Percentiles rank a stretch among this genome's conserved stretches.
These are phyloP conservation scores for Fagopyrum tataricum DNA, from an alignment of 148 eudicot species.

Conservation along the genomic window DNA sequence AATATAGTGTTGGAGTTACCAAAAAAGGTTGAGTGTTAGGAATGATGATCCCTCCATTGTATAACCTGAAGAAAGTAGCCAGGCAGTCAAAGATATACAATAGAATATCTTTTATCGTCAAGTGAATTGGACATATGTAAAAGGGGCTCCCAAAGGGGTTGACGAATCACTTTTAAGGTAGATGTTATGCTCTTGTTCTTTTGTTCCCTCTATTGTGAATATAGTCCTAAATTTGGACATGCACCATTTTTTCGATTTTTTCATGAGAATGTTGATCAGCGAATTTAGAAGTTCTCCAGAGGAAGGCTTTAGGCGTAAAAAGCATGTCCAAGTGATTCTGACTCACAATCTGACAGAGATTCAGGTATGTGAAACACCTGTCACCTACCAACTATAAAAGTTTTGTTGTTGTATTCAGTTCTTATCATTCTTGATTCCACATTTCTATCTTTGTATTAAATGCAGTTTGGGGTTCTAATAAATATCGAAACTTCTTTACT, in stretches of 20 bases:
- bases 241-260: not conserved
- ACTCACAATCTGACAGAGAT: conserved; percentile 51
- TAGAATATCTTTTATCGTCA: conserved; percentile 65
- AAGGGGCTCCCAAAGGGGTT: conserved; percentile 68
- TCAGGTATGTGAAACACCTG: conserved; percentile 39
- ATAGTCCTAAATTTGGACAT: not conserved
- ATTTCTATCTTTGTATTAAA: not conserved
- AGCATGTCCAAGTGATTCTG: conserved; percentile 62
- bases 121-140: conserved; percentile 65
- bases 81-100: conserved; percentile 50
- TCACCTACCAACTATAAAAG: not conserved
- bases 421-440: not conserved
- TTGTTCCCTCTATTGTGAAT: not conserved
- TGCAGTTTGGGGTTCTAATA: not conserved
- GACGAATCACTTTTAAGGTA: conserved; percentile 67
- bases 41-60: not conserved
- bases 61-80: conserved; percentile 10
- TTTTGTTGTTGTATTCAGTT: not conserved
- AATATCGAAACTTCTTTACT: no score
- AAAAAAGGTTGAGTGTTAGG: conserved; percentile 12
- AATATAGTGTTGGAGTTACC: not conserved
- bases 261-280: conserved; percentile 22
- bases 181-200: not conserved
- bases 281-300: no score
- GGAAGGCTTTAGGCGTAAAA: conserved; percentile 58